Conservation (phyloP, 1,139 yeast species). For the Sugiyamaella paludigena region DNA sequence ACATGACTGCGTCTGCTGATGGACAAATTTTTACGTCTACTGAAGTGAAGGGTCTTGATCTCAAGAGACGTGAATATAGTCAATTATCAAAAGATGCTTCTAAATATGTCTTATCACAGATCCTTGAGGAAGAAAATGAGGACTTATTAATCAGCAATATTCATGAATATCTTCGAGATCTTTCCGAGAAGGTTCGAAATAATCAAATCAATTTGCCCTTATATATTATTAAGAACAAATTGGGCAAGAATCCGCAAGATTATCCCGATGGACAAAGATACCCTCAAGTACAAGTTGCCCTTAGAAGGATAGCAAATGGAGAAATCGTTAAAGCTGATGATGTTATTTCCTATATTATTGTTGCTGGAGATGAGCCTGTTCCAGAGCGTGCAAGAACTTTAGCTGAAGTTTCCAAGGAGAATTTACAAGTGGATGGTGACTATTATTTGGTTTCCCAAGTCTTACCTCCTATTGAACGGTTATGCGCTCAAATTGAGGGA, state of each 20-base stretch:
- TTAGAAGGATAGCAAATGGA: slow-evolving; percentile 73
- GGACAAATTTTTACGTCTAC: slow-evolving; percentile 53
- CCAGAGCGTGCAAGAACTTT: slow-evolving; percentile 82
- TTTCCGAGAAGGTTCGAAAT: slow-evolving; percentile 55
- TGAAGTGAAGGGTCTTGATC: slow-evolving; percentile 95
- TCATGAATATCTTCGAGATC: slow-evolving; percentile 66
- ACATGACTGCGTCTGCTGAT: slow-evolving; percentile 46
- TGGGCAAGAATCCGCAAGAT: slow-evolving; percentile 42
- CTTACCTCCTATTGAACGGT: slow-evolving; percentile 85
- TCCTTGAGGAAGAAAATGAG: slow-evolving; percentile 71
- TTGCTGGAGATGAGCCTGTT: slow-evolving; percentile 34
- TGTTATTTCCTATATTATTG: slow-evolving; percentile 80
- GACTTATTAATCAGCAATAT: slow-evolving; percentile 73
- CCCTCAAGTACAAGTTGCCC: slow-evolving; percentile 95
- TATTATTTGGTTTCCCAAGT: slow-evolving; percentile 87
- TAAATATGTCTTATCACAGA: slow-evolving; percentile 65
- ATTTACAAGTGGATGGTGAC: slow-evolving; percentile 66
- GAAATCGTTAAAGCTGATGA: slow-evolving; percentile 85
- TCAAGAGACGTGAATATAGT: slow-evolving; percentile 96
- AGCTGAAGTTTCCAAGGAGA: slow-evolving; percentile 58
- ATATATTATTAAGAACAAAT: slow-evolving; percentile 43
- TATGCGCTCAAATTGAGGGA: slow-evolving; percentile 83
- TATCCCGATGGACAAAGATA: slow-evolving; percentile 60
- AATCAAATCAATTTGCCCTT: slow-evolving; percentile 64
- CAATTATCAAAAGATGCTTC: slow-evolving; percentile 89